Evolutionary conservation across 257 asterid genomes (phyloP), one percentile per base, ranked within the genome.

Genomic region (Solanum dulcamara): DNA sequence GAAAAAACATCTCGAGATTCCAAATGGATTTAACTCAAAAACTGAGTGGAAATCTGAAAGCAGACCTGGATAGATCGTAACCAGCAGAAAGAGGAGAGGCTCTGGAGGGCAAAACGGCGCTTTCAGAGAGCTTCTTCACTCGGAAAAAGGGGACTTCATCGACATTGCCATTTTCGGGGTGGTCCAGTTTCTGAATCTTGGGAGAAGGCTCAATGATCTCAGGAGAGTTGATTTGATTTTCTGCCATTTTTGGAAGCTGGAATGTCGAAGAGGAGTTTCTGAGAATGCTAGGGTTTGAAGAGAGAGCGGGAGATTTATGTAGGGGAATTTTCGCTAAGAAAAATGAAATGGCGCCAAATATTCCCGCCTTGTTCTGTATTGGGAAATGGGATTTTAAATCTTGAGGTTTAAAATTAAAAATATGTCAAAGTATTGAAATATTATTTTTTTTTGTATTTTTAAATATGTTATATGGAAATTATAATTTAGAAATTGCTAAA

Each of bases 71-170:
- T 35, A 91, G 91, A 90, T 90, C 91, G 40, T 83, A 91, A 64
- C 93, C 94, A 30, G 91, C 92, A 3, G 91, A 87, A 48, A 88
- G 87, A 67, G 84, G 83, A 10, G 80, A 37, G 28, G 50, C 80
- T 80, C 90, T 84, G 6, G 89, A 85, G 67, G 91, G 92, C 87
- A 90, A 84, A 67, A 84, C 67, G 17, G 92, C 90, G 4, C 83
- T 91, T 7, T 89, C 93, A 4, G 92, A 91, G 35, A 91, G 90
- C 84, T 84, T 89, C 81, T 91, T 89, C 22, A 91, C 91, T 26
- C 86, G 84, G 37, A 88, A 88, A 74, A 85, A 89, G 1, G 88
- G 85, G 82, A 9, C 46, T 15, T 46, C 82, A 26, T 11, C 11
- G 42, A 48, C 30, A 10, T 8, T 10, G 18, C 64, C 83, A 26